A percentile compares a stretch with the other conserved stretches of the same genome.
phyloP scores from a whole-genome alignment of 2,329 filamentous ascomycete species.

The Aureobasidium zeae region DNA sequence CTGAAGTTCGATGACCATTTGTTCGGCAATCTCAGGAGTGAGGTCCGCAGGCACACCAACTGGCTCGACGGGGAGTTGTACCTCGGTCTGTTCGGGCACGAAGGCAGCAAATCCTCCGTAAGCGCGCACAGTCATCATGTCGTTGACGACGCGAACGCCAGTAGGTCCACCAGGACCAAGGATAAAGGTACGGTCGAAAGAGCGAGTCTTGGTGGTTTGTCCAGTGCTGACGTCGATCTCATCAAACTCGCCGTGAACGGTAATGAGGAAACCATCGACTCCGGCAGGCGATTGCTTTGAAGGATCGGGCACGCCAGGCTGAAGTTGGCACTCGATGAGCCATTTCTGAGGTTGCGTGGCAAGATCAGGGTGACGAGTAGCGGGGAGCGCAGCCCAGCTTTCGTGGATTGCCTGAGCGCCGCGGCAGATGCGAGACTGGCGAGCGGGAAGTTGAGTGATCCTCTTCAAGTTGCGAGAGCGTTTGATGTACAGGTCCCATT shows the following conservation, averaged over 20 bases:
- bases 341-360: slow-evolving; percentile 59
- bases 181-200: slow-evolving; percentile 73
- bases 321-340: slow-evolving; percentile 70
- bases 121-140: slow-evolving; percentile 64
- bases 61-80: slow-evolving; percentile 17
- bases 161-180: slow-evolving; percentile 62
- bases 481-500: slow-evolving; percentile 68
- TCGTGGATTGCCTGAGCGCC: slow-evolving; percentile 57
- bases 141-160: slow-evolving; percentile 66
- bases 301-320: slow-evolving; percentile 63
- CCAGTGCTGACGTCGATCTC: slow-evolving; percentile 54
- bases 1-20: slow-evolving; percentile 62
- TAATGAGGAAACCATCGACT: slow-evolving; percentile 69
- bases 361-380: slow-evolving; percentile 66
- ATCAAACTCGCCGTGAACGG: slow-evolving; percentile 75
- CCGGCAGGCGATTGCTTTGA: slow-evolving; percentile 53
- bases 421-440: slow-evolving; percentile 56
- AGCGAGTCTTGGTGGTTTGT: slow-evolving; percentile 50
- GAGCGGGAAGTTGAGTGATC: slow-evolving; percentile 51
- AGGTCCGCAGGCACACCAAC: slow-evolving; percentile 20
- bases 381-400: slow-evolving; percentile 61
- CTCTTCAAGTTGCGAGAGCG: slow-evolving; percentile 69
- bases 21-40: slow-evolving; percentile 31
- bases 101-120: slow-evolving; percentile 51
- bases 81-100: slow-evolving; percentile 32